phyloP scores from a whole-genome alignment of 306 rosid species.

The Quercus alba region DNA sequence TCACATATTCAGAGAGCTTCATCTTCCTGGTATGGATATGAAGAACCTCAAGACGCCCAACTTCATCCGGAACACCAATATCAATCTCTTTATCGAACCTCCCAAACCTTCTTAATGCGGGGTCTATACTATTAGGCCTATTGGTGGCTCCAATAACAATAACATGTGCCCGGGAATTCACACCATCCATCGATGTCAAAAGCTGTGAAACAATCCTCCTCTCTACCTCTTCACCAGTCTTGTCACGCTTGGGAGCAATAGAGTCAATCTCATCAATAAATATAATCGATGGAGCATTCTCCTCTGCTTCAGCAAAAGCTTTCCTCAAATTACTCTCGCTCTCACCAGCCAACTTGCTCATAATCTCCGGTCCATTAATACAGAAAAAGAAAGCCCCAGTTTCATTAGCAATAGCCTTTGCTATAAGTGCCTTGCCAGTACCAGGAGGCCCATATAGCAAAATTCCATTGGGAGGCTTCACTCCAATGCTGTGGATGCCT shows the following conservation, averaged over 20 bases:
- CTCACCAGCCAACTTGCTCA: conserved; percentile 21
- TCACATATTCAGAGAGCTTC: conserved; percentile 21
- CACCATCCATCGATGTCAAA: conserved; percentile 23
- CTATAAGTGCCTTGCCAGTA: conserved; percentile 37
- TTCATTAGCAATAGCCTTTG: conserved; percentile 36
- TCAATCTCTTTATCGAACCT: conserved; percentile 25
- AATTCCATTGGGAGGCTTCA: conserved; percentile 34
- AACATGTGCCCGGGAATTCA: conserved; percentile 19
- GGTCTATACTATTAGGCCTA: conserved; percentile 16
- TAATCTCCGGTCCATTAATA: conserved; percentile 17
- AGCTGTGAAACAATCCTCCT: conserved; percentile 21
- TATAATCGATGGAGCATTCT: background rate
- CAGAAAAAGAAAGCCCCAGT: conserved; percentile 18
- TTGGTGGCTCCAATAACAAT: conserved; percentile 23
- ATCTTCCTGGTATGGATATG: conserved; percentile 15
- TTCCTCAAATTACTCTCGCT: conserved; percentile 23
- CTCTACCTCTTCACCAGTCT: conserved; percentile 13
- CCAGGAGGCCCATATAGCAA: conserved; percentile 42
- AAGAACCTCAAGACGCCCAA: conserved; percentile 21
- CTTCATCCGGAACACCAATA: conserved; percentile 24
- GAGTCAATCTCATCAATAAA: conserved; percentile 2
- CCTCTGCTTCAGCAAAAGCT: conserved; percentile 15
- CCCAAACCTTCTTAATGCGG: conserved; percentile 21
- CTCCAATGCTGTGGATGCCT: conserved; percentile 24
- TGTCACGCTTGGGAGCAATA: conserved; percentile 22